Base-by-base conservation (phyloP, 1,284 basidiomycete genomes). In the Prillingera fragicola region DNA sequence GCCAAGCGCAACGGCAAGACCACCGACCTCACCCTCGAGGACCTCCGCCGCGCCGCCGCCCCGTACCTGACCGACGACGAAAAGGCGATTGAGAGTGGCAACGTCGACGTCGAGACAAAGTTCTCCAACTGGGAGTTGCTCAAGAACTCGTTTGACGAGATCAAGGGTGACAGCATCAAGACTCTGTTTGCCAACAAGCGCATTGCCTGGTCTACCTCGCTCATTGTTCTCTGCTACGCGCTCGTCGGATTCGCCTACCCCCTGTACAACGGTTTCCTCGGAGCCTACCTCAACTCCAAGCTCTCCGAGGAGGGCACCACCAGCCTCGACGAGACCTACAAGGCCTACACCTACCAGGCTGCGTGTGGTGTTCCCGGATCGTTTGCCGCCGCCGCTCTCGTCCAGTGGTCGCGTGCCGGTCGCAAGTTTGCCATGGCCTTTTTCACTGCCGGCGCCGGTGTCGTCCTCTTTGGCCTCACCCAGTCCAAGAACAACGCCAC, bases 381-480 rank as follows among this genome's bases (percentile, higher is more conserved):
- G 1, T 59, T 82, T 18, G 65, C 78, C 13, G 80, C 81, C 0
- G 75, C 78, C 12, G 59, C 70, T 8, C 65, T 80, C 14, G 79
- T 82, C 29, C 80, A 81, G 42, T 72, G 74, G 65, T 58, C 73
- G 17, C 65, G 47, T 22, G 75, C 76, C 2, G 79, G 78, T 2
- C 63, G 79, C 40, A 79, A 79, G 57, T 63, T 75, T 38, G 74
- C 78, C 12, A 75, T 80, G 67, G 53, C 77, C 5, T 51, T 73
- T 23, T 77, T 75, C 23, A 80, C 79, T 0, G 54, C 70, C n/a
- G 48, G 76, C 18, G 77, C 79, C 0, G 78, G 77, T 7, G 53
- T 80, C 36, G 81, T 81, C 62, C 65, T 83, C 50, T 81, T 82
- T 65, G 69, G 77, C 26, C 80, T 82, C 60, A 83, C 81, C 10